Evolutionary conservation across 371 early-diverging fungal genomes (phyloP).

Genomic region (Sporodiniella umbellata): DNA sequence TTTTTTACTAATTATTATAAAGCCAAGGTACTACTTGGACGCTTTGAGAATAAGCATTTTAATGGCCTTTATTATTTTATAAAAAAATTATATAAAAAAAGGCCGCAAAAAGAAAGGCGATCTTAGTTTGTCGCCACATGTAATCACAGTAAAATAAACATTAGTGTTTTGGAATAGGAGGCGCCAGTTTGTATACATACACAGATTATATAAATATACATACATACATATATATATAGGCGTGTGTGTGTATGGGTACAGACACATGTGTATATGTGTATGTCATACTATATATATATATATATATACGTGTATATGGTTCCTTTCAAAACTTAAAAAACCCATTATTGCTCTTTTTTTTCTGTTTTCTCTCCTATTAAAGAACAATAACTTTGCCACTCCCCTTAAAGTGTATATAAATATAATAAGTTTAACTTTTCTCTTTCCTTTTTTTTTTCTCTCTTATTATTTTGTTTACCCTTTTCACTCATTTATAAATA

Average conservation of each 20-base stretch:
- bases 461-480: slow-evolving; percentile 3
- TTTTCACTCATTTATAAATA: slow-evolving; percentile 19
- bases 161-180: not conserved
- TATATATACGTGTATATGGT: too few relatives aligned
- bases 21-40: not conserved
- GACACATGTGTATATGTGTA: not conserved
- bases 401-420: not conserved
- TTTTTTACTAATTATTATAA: not conserved
- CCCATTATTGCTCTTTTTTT: not conserved
- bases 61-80: not conserved
- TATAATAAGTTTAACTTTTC: not conserved
- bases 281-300: too few relatives aligned
- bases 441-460: not conserved
- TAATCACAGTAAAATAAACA: not conserved
- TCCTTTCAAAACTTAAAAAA: not conserved
- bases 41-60: not conserved
- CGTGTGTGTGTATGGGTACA: not conserved
- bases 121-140: not conserved
- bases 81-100: too few relatives aligned
- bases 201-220: not conserved
- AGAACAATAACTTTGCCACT: slow-evolving; percentile 3
- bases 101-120: not conserved
- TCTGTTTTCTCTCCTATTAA: not conserved
- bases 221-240: not conserved
- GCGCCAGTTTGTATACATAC: not conserved